phyloP scores from a whole-genome alignment of 768 basidiomycete genomes.

The Nidularia sp. region DNA sequence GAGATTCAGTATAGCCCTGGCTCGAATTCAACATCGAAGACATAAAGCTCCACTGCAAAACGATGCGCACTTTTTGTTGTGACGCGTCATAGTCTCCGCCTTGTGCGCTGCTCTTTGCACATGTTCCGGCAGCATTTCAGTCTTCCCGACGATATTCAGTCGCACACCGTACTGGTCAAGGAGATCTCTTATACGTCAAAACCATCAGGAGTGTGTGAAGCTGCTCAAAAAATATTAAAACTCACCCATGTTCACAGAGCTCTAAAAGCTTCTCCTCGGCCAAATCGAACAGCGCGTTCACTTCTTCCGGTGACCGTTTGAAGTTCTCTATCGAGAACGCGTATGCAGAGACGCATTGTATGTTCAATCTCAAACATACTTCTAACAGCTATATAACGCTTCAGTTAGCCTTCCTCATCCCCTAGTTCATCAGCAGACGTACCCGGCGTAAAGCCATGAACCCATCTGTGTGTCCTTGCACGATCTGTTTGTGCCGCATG shows the following conservation, averaged over 20 bases:
- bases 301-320: conserved; percentile 80
- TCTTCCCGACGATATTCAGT: conserved; percentile 77
- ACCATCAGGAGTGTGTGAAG: background rate
- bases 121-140: conserved; percentile 68
- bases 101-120: conserved; percentile 66
- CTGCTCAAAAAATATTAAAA: conserved; percentile 1
- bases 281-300: conserved; percentile 83
- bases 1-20: conserved; percentile 83
- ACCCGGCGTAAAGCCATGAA: conserved; percentile 79
- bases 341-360: conserved; percentile 88
- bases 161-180: conserved; percentile 81
- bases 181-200: conserved; percentile 52
- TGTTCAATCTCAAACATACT: conserved; percentile 73
- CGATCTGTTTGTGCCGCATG: conserved; percentile 54
- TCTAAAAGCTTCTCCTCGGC: conserved; percentile 76
- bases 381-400: conserved; percentile 28
- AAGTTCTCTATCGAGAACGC: conserved; percentile 99
- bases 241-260: conserved; percentile 78
- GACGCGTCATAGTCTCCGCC: conserved; percentile 73
- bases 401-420: background rate
- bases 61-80: conserved; percentile 59
- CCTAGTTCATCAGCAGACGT: conserved; percentile 16
- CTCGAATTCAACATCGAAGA: conserved; percentile 1
- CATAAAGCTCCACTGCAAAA: background rate
- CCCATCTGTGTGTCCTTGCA: conserved; percentile 81